A percentile compares a stretch with the other conserved stretches of the same genome.
Conservation (phyloP, 78 protist species). For the Planoprotostelium fungivorum region DNA sequence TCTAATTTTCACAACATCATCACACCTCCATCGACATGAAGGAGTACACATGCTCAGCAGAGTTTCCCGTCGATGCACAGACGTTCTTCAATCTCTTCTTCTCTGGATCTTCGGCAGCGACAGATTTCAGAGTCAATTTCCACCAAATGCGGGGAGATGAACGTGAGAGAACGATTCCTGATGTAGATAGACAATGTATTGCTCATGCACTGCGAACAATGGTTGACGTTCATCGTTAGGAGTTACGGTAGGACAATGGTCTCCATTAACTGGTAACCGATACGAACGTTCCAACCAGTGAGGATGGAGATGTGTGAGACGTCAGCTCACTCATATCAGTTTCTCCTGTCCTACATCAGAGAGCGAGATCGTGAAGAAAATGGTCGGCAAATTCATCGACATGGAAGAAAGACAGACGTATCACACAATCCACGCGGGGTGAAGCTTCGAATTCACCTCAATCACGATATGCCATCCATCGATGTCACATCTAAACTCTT, state of each 20-base stretch:
- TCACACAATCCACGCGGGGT: not conserved
- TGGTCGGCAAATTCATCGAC: not conserved
- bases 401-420: not conserved
- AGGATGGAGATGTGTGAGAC: not conserved
- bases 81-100: not conserved
- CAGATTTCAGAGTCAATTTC: not conserved
- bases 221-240: too few species aligned
- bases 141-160: not conserved
- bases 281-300: not conserved
- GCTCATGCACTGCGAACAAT: not conserved
- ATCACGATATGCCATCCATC: not conserved
- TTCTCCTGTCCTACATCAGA: not conserved
- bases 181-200: not conserved
- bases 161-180: not conserved
- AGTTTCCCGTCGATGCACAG: not conserved
- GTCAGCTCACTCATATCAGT: not conserved
- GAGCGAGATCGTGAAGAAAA: not conserved
- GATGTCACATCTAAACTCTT: too few species aligned
- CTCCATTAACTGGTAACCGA: not conserved
- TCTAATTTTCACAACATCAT: too few species aligned
- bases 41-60: not conserved
- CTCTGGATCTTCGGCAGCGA: not conserved
- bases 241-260: too few species aligned
- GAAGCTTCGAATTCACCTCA: not conserved
- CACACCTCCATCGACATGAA: too few species aligned